These are phyloP conservation scores for Irpex sp. DNA, from an alignment of 1,284 basidiomycete genomes.

Conservation along the genomic window DNA sequence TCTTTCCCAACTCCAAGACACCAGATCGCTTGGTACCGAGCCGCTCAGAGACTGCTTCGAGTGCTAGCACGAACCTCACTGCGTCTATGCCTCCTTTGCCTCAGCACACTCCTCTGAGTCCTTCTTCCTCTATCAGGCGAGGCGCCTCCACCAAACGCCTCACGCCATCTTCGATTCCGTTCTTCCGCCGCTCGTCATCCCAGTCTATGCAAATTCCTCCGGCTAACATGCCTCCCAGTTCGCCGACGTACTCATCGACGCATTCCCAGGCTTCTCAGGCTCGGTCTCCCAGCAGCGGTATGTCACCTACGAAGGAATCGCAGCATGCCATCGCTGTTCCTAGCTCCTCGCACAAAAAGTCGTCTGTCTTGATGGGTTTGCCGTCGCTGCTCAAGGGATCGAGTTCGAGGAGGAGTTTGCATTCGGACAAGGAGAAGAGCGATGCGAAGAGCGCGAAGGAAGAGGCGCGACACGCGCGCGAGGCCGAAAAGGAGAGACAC, in stretches of 20 bases:
- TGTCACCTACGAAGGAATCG: conserved; percentile 49
- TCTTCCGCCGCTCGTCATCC: conserved; percentile 91
- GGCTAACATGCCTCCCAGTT: conserved; percentile 29
- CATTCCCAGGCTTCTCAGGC: conserved; percentile 35
- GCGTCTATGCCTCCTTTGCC: conserved; percentile 49
- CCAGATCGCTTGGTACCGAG: conserved; percentile 57
- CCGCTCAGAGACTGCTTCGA: conserved; percentile 69
- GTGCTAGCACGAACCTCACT: conserved; percentile 57
- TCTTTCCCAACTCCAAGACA: conserved; percentile 36
- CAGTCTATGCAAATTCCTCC: conserved; percentile 68
- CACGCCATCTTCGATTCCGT: conserved; percentile 93
- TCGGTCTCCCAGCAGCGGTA: conserved; percentile 32
- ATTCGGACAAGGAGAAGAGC: conserved; percentile 59
- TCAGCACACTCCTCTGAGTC: conserved; percentile 59
- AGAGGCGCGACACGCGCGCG: conserved; percentile 36
- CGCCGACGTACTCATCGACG: conserved; percentile 49
- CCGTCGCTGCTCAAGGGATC: conserved; percentile 82
- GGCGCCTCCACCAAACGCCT: conserved; percentile 76
- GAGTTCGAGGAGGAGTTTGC: conserved; percentile 75
- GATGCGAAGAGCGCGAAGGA: conserved; percentile 46
- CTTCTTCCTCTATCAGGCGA: conserved; percentile 60
- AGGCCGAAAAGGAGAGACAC: conserved; percentile 52
- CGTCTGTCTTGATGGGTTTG: conserved; percentile 73
- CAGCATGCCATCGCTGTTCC: conserved; percentile 45
- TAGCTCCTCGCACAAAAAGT: conserved; percentile 66